Evolutionary conservation across 805 yeast genomes (phyloP).

Genomic region (Dipodascus geniculatus): DNA sequence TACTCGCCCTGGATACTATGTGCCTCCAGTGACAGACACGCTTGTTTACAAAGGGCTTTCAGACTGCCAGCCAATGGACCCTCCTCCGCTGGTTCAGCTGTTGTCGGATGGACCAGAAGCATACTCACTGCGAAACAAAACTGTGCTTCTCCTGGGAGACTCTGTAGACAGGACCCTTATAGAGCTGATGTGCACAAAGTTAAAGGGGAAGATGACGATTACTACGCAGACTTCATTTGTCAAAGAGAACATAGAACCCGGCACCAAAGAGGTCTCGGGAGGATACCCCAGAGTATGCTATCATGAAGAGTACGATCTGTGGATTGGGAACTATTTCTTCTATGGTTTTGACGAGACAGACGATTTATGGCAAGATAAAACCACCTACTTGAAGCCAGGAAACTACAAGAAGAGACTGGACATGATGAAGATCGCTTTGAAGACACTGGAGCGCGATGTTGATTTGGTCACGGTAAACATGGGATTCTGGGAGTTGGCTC

Average conservation of each 20-base stretch:
- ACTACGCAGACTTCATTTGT: conserved; percentile 5
- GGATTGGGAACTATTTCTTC: conserved; percentile 7
- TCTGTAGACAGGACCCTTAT: conserved; percentile 7
- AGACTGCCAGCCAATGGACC: background rate
- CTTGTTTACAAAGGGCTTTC: background rate
- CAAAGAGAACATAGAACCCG: conserved; percentile 1
- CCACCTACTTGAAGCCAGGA: conserved; percentile 7
- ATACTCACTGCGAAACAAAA: conserved; percentile 4
- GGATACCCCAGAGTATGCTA: conserved; percentile 7
- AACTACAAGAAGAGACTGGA: conserved; percentile 4
- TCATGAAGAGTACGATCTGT: conserved; percentile 5
- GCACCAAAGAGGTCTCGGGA: background rate
- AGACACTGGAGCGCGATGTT: conserved; percentile 4
- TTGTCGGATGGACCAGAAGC: background rate
- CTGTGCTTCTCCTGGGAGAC: conserved; percentile 7
- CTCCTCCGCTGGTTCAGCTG: background rate
- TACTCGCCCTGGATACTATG: background rate
- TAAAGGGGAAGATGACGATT: conserved; percentile 4
- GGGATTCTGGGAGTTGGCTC: conserved; percentile 9
- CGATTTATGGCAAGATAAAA: conserved; percentile 9
- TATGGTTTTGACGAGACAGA: conserved; percentile 7
- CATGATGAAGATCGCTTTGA: conserved; percentile 1
- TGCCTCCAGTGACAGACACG: background rate
- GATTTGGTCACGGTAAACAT: conserved; percentile 6
- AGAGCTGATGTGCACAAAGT: conserved; percentile 5